Base-by-base conservation (phyloP, 768 basidiomycete genomes). In the Cantharellus cinnabarinus region DNA sequence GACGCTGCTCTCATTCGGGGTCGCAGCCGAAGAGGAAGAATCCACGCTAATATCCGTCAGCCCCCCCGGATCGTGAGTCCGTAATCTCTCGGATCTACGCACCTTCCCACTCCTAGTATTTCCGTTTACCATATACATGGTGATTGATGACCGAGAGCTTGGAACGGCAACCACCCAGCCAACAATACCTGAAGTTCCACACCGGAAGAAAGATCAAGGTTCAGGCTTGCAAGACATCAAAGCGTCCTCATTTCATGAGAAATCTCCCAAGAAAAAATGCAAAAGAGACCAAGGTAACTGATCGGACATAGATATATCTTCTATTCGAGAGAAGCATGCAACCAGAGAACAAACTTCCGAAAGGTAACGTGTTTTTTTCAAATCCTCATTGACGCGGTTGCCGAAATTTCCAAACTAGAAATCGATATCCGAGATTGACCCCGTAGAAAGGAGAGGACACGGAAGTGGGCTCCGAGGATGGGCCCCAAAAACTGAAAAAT, bases 391-490 rank as follows among this genome's bases (percentile, higher is more conserved):
- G 14, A 14, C 53, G 7, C 38, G 29, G n/a, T 5, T 35, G 74
- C 79, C 4, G 82, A 90, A 67, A 87, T 95, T 56, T 82, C 81
- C 64, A 82, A 78, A 65, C 86, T 97, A 81, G 89, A 97, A 69
- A 80, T 79, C 4, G 85, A 89, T 51, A 85, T 97, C 59, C 82
- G 87, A 35, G 83, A 79, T 62, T 78, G 94, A 4, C 74, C 79
- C 38, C 79, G 81, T 62, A 76, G 75, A 50, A 77, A 29, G 76
- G 4, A 77, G 74, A 37, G 78, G 74, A 1, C 62, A 61, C 4
- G 63, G 61, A 4, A 61, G 63, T 41, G 73, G 73, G 20, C 10
- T 75, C 75, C 35, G 81, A 77, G 50, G 84, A 84, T 64, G 84
- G 83, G 83, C 88, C 50, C 75, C 77, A 15, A 76, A 66, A 62